Conservation (phyloP, 1,284 basidiomycete species). For the Porogramme epimiltina region DNA sequence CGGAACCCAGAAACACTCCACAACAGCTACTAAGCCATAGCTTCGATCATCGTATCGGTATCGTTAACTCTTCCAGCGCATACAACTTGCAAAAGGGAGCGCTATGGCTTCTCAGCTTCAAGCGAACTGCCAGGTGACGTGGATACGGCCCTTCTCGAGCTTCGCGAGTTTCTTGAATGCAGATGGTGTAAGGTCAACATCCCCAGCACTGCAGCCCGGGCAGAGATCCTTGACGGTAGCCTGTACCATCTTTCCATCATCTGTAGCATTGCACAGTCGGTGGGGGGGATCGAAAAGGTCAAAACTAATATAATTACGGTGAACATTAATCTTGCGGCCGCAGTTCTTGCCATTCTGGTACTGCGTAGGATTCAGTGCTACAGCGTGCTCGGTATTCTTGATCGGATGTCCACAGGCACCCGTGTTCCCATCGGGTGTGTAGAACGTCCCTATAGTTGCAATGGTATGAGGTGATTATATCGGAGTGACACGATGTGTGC, state of each 20-base stretch:
- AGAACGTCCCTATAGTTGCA: background rate
- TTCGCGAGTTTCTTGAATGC: constrained; percentile 3
- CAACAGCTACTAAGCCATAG: too few relatives aligned
- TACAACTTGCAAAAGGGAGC: too few relatives aligned
- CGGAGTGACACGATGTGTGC: background rate
- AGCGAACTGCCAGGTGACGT: constrained; percentile 2
- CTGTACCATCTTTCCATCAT: too few relatives aligned
- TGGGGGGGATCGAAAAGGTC: too few relatives aligned
- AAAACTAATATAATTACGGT: too few relatives aligned
- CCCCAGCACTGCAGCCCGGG: constrained; percentile 20
- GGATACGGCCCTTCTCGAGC: background rate
- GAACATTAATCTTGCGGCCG: background rate
- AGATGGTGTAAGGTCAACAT: constrained; percentile 3
- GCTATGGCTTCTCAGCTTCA: too few relatives aligned
- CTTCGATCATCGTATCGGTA: too few relatives aligned
- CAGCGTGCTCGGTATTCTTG: background rate
- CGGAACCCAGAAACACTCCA: too few relatives aligned
- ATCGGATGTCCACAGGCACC: background rate
- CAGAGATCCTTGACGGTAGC: constrained; percentile 27
- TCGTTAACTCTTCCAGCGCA: too few relatives aligned
- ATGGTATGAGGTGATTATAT: too few relatives aligned
- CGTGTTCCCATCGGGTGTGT: background rate
- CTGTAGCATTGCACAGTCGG: too few relatives aligned
- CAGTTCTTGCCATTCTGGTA: background rate
- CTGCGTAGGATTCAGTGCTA: background rate